Evolutionary conservation across 83 land plant species (phyloP), one percentile per base, ranked within the genome.

Genomic region (Picea engelmannii): DNA sequence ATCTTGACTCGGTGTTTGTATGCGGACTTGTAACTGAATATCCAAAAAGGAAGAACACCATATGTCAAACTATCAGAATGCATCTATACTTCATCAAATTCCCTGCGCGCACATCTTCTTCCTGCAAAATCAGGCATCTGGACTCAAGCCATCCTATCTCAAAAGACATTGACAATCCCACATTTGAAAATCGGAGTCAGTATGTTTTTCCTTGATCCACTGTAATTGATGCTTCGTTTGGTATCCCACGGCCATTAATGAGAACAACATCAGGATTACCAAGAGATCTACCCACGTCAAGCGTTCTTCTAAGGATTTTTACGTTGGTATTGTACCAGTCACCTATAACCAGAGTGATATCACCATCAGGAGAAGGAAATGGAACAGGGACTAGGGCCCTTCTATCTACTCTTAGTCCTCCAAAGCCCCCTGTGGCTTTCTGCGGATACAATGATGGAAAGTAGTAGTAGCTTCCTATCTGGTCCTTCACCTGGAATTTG

Each of bases 191-290:
- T 31, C 31, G 31, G 31, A 31, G 31, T 31, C 31, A 31, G 31
- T 93, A 93, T 17, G 96, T 93, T 67, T 89, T 93, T 11, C 93
- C 90, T 86, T 82, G 93, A 73, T 91, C 85, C 68, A 91, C 86
- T 2, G 85, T 89, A 76, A 89, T 84, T 9, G 84, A 82, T 79
- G 86, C 63, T 16, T 91, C 88, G 81, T 93, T 83, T 68, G 42
- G 73, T 40, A 40, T 40, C 8, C 92, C 96, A 2, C 89, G 89
- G 3, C 96, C 96, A 84, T 93, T 93, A 84, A 93, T 93, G 76
- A 90, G 90, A 65, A 93, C 84, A 0, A 89, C 96, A 83, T 93
- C 94, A 31, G 92, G 94, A 66, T 76, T 75, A 15, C 92, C 91
- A 63, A 93, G 85, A 63, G 81, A 78, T 42, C 49, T 71, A 16